Evolutionary conservation across 441 rosid genomes (phyloP), one percentile per base, ranked within the genome.

Genomic region (Euphorbia celastroides): DNA sequence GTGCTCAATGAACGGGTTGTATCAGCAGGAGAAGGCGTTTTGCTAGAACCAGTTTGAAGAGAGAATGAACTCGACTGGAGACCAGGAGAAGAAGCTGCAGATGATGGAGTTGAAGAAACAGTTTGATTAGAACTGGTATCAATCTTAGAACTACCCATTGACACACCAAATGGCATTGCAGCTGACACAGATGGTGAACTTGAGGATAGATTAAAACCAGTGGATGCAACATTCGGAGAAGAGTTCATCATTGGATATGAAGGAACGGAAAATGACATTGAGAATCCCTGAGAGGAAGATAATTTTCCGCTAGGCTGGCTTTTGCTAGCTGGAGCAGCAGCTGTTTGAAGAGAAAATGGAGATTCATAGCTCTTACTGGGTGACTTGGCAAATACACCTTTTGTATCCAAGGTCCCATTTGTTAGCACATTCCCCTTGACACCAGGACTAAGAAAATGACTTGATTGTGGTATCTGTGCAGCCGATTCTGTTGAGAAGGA

Each of bases 261-360:
- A 61, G 81, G 71, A 79, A 84, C 79, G 58, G 90, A 73, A 69
- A 44, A 67, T 10, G 84, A 61, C 50, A 65, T 69, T 27, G 76
- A 77, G 74, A 64, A 73, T 57, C 75, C 72, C 59, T 83, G 74
- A 63, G 78, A 66, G 38, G 64, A 58, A 30, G 77, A 67, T 64
- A 69, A 56, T 71, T 65, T 81, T 65, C 80, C 85, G 72, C 83
- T 72, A 62, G 83, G 76, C 72, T 72, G 81, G 78, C 64, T 73
- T 77, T 72, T 75, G 66, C 73, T 80, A 28, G 74, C 62, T 8
- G 74, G 72, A 58, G 50, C 62, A 74, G 79, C 70, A 72, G 79
- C 60, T 65, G 77, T 62, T 51, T 72, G 60, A 25, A 72, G 51
- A 38, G 77, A 67, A 58, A 77, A 51, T 57, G 72, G 80, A 59